Evolutionary conservation across 495 filamentous ascomycete genomes (phyloP), one percentile per base, ranked within the genome.

Genomic region (Delitschia confertaspora): DNA sequence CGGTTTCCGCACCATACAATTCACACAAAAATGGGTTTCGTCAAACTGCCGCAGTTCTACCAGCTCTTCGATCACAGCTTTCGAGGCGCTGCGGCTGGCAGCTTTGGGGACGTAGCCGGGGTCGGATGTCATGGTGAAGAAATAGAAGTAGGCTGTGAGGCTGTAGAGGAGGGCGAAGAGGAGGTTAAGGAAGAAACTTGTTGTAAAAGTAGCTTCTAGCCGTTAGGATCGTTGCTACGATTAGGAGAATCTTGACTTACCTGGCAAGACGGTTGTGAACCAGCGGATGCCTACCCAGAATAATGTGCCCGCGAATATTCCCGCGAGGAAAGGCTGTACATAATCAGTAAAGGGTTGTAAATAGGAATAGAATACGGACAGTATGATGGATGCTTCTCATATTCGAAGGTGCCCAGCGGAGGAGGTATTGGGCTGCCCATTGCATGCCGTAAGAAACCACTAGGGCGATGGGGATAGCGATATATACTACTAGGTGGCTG

Each of bases 51-150:
- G 88, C 49, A 78, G 56, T 40, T 73, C 69, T 44, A 96, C 68
- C 3, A 98, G 74, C 42, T 93, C 83, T 33, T 88, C 80, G 49
- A 96, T 88, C 42, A 82, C 76, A 18, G 78, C 79, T 62, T 87
- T 86, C 60, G 95, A 89, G 56, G 93, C 80, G 19, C 79, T 83
- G 17, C 91, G 76, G 51, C 88, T 88, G 37, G 79, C 80, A 50
- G 88, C 71, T 60, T 95, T 96, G 0, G 93, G 91, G n/a, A 98
- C 81, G 59, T 79, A 95, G 8, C 91, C 91, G 0, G 91, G 93
- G 56, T 98, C 89, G 55, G 79, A 79, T 11, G 78, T 61, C 85
- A 98, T 93, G 41, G 82, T 79, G 38, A 76, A 69, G 49, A 78
- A 66, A 60, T 95, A 96, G 65, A 96, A 96, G 63, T 88, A 96